Conservation (phyloP, 1,139 yeast genomes). For the Yamadazyma oceani region DNA sequence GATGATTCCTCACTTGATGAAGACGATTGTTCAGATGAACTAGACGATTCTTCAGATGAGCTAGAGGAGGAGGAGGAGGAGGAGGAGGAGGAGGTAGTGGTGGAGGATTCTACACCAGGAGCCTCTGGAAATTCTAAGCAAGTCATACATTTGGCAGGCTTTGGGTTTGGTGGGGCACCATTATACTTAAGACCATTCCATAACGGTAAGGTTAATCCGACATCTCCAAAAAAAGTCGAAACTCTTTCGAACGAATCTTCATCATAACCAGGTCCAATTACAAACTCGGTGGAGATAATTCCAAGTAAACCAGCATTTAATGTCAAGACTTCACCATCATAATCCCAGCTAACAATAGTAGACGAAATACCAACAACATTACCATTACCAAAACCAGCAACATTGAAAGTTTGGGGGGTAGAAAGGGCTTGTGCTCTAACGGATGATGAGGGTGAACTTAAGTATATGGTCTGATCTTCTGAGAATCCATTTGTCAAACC, state of each 20-base stretch:
- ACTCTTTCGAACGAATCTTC: constrained; percentile 14
- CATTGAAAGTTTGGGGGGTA: constrained; percentile 22
- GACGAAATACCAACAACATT: constrained; percentile 24
- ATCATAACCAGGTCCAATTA: constrained; percentile 26
- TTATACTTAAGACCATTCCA: constrained; percentile 7
- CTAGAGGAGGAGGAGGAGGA: not conserved
- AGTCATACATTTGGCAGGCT: constrained; percentile 1
- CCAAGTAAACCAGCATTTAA: constrained; percentile 10
- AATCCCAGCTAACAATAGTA: constrained; percentile 13
- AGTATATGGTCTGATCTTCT: constrained; percentile 21
- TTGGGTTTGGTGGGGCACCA: constrained; percentile 5
- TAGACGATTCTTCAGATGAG: constrained; percentile 9
- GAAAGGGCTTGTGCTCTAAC: constrained; percentile 19
- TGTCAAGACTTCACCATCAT: constrained; percentile 10
- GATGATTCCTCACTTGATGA: constrained; percentile 1
- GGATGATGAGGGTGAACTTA: constrained; percentile 20
- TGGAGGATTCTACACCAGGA: not conserved
- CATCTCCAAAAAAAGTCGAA: constrained; percentile 16
- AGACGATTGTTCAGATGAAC: constrained; percentile 3
- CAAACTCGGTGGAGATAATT: constrained; percentile 16
- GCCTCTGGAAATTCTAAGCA: not conserved
- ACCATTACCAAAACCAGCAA: constrained; percentile 30
- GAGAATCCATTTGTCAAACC: constrained; percentile 11
- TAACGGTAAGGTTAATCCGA: constrained; percentile 13
- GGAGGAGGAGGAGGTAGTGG: not conserved